Percentiles rank a stretch among this genome's conserved stretches.
These are phyloP conservation scores for Acanthamoeba culbertsoni DNA, from an alignment of 208 protist species.

Conservation along the genomic window DNA sequence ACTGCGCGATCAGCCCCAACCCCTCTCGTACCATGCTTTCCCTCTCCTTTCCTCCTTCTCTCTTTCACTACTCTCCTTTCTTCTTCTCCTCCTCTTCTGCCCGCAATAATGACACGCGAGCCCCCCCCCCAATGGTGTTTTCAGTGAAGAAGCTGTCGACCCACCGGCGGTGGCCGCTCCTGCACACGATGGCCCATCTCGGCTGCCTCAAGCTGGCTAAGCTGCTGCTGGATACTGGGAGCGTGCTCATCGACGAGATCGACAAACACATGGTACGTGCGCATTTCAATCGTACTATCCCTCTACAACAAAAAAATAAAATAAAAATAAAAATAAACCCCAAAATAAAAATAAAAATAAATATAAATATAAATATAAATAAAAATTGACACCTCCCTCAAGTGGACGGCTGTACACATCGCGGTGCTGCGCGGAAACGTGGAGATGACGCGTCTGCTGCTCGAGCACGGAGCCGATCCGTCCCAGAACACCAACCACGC, in stretches of 20 bases:
- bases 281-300: neutral
- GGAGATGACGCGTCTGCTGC: neutral
- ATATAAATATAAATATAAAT: too few relatives aligned
- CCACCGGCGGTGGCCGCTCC: neutral
- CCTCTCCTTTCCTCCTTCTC: neutral
- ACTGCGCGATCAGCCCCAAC: neutral
- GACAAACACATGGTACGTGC: constrained; percentile 28
- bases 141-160: neutral
- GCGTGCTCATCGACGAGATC: neutral
- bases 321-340: too few relatives aligned
- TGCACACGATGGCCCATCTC: neutral
- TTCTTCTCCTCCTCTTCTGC: neutral
- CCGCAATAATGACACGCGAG: neutral
- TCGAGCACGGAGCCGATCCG: constrained; percentile 22
- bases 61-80: neutral
- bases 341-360: too few relatives aligned
- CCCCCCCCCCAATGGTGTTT: neutral
- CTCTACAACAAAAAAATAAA: too few relatives aligned
- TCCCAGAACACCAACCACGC: constrained; percentile 37
- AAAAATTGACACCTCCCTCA: too few relatives aligned
- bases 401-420: constrained; percentile 42
- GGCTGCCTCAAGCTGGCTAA: neutral
- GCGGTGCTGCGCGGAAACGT: constrained; percentile 4
- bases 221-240: neutral
- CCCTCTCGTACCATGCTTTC: neutral